Conservation (phyloP, 352 stramenopile species). For the Aphanomyces cochlioides region DNA sequence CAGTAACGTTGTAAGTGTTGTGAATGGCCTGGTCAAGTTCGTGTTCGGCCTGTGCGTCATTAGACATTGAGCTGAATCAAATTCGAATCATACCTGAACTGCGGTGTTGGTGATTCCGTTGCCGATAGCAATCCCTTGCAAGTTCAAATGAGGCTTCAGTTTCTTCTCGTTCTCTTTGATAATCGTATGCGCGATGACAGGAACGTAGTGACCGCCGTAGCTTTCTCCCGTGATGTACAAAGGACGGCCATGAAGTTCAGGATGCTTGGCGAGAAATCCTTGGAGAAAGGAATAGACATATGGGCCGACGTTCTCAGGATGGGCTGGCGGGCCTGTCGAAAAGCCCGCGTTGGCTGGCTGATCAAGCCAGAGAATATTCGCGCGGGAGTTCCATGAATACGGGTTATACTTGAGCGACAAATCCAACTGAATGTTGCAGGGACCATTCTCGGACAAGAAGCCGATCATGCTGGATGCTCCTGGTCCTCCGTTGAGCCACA, state of each 20-base stretch:
- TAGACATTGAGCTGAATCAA: neutral
- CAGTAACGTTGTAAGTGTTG: constrained; percentile 78
- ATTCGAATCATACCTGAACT: constrained; percentile 74
- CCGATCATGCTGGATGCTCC: constrained; percentile 47
- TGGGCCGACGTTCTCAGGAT: neutral
- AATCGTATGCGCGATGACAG: constrained; percentile 60
- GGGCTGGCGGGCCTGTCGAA: constrained; percentile 11
- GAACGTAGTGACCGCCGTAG: constrained; percentile 83
- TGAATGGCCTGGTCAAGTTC: constrained; percentile 87
- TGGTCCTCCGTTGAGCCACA: constrained; percentile 68
- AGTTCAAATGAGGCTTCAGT: constrained; percentile 72
- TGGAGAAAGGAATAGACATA: neutral
- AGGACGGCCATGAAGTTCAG: neutral
- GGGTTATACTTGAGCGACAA: constrained; percentile 35
- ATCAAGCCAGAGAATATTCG: constrained; percentile 85
- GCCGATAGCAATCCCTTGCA: constrained; percentile 92
- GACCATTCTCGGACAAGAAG: constrained; percentile 52
- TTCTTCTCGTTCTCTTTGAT: constrained; percentile 66
- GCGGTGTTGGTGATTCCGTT: constrained; percentile 94
- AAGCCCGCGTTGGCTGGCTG: constrained; percentile 86
- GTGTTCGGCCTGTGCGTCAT: constrained; percentile 30
- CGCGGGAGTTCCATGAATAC: constrained; percentile 48
- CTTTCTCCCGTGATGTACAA: constrained; percentile 78
- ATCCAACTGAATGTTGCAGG: constrained; percentile 42
- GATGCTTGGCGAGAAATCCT: constrained; percentile 10